phyloP scores from a whole-genome alignment of 2,329 filamentous ascomycete genomes.

The Claviceps fusiformis region DNA sequence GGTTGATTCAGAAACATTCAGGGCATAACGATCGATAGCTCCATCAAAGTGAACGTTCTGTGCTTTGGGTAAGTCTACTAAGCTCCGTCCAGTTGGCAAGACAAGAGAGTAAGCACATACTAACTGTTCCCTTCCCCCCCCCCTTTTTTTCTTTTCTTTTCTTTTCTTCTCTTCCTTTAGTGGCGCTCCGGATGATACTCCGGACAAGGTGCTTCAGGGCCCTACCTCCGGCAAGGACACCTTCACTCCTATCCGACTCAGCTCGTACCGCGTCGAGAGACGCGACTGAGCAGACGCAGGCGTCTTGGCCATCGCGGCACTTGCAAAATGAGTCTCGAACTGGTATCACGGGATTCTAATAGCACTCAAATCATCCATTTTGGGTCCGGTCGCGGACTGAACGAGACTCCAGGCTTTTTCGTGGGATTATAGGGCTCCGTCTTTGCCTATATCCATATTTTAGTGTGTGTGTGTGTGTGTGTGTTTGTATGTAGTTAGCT shows the following conservation, averaged over 20 bases:
- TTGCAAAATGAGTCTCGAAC: neutral
- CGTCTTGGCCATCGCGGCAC: neutral
- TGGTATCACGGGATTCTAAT: neutral
- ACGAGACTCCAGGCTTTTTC: neutral
- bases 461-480: neutral
- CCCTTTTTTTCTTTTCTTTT: neutral
- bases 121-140: too few relatives aligned
- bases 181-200: neutral
- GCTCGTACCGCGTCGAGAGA: neutral
- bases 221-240: neutral
- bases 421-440: neutral
- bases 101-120: neutral
- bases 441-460: neutral
- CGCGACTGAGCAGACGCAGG: neutral
- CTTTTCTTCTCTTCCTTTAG: neutral
- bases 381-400: neutral
- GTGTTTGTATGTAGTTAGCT: neutral
- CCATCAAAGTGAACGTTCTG: neutral
- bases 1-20: neutral
- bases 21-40: neutral
- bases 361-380: neutral
- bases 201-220: neutral
- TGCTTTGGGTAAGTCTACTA: neutral
- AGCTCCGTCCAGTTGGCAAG: neutral
- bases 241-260: neutral